These are phyloP conservation scores for Rhynchospora breviuscula DNA, from an alignment of 176 grass and related monocot species.

Conservation along the genomic window DNA sequence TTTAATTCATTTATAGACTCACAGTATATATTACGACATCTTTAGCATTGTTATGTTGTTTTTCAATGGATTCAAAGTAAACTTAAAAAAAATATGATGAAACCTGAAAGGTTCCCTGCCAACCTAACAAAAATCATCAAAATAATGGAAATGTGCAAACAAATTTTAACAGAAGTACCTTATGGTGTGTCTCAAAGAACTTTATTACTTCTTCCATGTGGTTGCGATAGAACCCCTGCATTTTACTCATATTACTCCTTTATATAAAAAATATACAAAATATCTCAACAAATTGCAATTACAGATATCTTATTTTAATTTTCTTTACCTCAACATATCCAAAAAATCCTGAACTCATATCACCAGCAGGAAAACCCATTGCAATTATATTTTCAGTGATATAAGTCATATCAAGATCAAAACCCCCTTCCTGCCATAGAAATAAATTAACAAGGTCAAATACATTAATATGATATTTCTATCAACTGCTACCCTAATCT, in stretches of 20 bases:
- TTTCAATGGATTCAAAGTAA: neutral
- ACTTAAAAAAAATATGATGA: neutral
- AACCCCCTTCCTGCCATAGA: constrained; percentile 85
- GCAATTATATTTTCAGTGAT: constrained; percentile 99
- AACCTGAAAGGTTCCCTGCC: neutral
- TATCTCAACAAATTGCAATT: constrained; percentile 8
- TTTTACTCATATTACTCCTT: constrained; percentile 15
- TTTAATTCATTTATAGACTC: neutral
- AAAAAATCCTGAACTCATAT: constrained; percentile 97
- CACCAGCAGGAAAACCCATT: constrained; percentile 98
- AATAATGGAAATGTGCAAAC: constrained; percentile 1
- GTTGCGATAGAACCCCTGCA: constrained; percentile 94
- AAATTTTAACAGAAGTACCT: constrained; percentile 44
- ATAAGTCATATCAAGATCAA: constrained; percentile 99
- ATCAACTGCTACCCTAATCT: neutral
- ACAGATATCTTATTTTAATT: constrained; percentile 10
- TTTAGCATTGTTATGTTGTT: neutral
- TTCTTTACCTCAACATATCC: constrained; percentile 93
- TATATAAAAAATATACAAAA: neutral
- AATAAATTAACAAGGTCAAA: neutral
- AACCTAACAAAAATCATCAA: neutral
- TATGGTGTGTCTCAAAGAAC: constrained; percentile 97
- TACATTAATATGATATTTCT: neutral
- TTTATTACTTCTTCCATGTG: constrained; percentile 99
- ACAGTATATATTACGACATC: neutral